phyloP scores from a whole-genome alignment of 164 flowering plant species.

The Cinnamomum micranthum region DNA sequence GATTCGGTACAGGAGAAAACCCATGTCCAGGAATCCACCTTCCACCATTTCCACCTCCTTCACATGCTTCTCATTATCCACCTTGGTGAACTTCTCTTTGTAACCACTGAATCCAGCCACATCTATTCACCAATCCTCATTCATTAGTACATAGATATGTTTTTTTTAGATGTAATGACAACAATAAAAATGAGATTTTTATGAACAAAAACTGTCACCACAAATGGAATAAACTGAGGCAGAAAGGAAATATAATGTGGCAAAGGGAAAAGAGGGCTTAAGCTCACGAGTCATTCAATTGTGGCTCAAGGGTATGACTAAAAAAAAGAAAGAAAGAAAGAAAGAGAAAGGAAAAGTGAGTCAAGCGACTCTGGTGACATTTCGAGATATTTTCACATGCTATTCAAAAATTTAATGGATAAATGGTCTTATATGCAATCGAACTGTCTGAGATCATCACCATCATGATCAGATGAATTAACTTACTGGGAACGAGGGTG shows the following conservation, averaged over 20 bases:
- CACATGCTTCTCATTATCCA: slow-evolving; percentile 31
- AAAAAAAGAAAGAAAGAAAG: too few species aligned
- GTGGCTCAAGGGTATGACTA: background rate
- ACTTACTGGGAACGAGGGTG: slow-evolving; percentile 6
- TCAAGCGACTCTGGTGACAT: background rate
- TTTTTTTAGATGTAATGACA: too few species aligned
- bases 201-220: too few species aligned
- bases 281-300: too few species aligned
- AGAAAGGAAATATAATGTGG: too few species aligned
- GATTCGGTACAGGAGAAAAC: slow-evolving; percentile 22
- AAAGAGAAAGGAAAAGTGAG: too few species aligned
- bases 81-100: slow-evolving; percentile 36
- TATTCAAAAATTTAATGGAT: background rate
- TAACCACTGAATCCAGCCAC: background rate
- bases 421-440: background rate
- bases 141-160: background rate
- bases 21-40: slow-evolving; percentile 31
- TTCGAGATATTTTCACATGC: background rate
- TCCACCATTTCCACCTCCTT: slow-evolving; percentile 31
- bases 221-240: too few species aligned
- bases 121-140: background rate
- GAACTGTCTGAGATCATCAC: background rate
- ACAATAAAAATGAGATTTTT: too few species aligned
- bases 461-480: background rate
- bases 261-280: too few species aligned